phyloP scores from a whole-genome alignment of 768 basidiomycete species.

The Leccinum subgranulosum region DNA sequence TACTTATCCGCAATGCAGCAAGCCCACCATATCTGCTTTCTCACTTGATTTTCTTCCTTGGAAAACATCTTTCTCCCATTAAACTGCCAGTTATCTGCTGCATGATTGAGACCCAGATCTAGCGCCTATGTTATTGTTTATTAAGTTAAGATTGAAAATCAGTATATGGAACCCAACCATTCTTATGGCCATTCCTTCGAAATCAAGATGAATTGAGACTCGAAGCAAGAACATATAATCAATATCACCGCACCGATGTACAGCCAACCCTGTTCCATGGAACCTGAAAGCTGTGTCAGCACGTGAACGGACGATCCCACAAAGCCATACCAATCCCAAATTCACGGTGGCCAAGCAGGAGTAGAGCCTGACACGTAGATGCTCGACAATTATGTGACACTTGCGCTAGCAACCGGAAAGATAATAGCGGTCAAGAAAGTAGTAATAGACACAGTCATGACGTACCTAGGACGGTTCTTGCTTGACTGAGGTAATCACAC shows the following conservation, averaged over 20 bases:
- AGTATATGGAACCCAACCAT: constrained; percentile 46
- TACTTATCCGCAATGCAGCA: constrained; percentile 72
- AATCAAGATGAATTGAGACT: constrained; percentile 1
- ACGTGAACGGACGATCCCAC: neutral
- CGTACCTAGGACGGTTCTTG: constrained; percentile 62
- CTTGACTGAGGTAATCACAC: constrained; percentile 58
- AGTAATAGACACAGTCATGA: constrained; percentile 2
- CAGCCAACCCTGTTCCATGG: constrained; percentile 85
- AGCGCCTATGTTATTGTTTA: constrained; percentile 48
- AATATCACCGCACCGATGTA: constrained; percentile 53
- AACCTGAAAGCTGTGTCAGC: constrained; percentile 32
- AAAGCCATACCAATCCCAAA: constrained; percentile 67
- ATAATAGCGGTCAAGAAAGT: neutral
- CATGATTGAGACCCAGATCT: constrained; percentile 78
- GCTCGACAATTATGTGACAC: constrained; percentile 65
- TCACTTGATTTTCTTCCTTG: constrained; percentile 61
- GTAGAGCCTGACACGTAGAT: constrained; percentile 76
- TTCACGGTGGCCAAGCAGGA: constrained; percentile 79
- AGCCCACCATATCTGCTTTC: constrained; percentile 79
- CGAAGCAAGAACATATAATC: neutral
- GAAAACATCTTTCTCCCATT: constrained; percentile 60
- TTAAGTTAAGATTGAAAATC: constrained; percentile 1
- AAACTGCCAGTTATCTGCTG: constrained; percentile 71
- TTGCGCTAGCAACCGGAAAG: constrained; percentile 40
- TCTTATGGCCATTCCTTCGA: constrained; percentile 64